phyloP scores from a whole-genome alignment of 2,329 filamentous ascomycete species.

The Colletotrichum orbiculare region DNA sequence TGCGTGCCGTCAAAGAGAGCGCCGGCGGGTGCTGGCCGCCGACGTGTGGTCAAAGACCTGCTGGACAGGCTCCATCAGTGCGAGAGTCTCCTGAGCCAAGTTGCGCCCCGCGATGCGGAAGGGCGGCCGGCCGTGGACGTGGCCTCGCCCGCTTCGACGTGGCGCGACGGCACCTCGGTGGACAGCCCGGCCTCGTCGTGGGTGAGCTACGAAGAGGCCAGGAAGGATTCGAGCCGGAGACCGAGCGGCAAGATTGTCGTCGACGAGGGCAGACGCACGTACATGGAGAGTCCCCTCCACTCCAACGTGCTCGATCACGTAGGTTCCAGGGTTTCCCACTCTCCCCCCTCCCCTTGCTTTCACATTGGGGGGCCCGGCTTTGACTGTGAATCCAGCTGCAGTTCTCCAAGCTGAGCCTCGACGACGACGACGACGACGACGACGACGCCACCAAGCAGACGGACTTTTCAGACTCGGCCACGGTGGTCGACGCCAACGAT shows the following conservation, averaged over 20 bases:
- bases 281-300: slow-evolving; percentile 67
- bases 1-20: slow-evolving; percentile 28
- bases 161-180: neutral
- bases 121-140: neutral
- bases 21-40: slow-evolving; percentile 18
- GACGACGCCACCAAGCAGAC: neutral
- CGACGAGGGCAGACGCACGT: slow-evolving; percentile 64
- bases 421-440: slow-evolving; percentile 4
- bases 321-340: slow-evolving; percentile 39
- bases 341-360: neutral
- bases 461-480: neutral
- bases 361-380: neutral
- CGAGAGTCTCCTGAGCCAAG: slow-evolving; percentile 24
- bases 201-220: slow-evolving; percentile 29
- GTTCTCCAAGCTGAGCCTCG: slow-evolving; percentile 10
- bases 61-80: slow-evolving; percentile 27
- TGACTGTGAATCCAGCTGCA: slow-evolving; percentile 17
- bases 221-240: slow-evolving; percentile 11
- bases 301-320: slow-evolving; percentile 68
- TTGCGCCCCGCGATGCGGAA: slow-evolving; percentile 20
- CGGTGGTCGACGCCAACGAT: neutral
- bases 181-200: slow-evolving; percentile 19
- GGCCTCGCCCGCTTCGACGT: slow-evolving; percentile 5
- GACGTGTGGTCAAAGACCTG: slow-evolving; percentile 22
- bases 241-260: slow-evolving; percentile 60